Conservation (phyloP, 768 basidiomycete genomes). For the Xerocomus spinulosus region DNA sequence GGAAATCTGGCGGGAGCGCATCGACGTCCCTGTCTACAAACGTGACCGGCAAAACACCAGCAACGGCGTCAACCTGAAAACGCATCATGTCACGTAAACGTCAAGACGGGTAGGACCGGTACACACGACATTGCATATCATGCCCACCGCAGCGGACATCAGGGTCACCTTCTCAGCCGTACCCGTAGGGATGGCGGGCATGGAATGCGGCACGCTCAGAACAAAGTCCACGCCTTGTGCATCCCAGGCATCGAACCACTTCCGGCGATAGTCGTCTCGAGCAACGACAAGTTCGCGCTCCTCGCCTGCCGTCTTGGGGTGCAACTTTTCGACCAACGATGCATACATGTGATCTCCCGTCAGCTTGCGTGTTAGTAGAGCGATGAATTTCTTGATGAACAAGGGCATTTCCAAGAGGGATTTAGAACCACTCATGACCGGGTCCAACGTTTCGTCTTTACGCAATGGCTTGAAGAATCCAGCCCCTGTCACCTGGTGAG, state of each 20-base stretch:
- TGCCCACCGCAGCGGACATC: slow-evolving; percentile 30
- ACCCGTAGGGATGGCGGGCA: slow-evolving; percentile 37
- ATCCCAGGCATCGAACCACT: slow-evolving; percentile 38
- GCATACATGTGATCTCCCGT: slow-evolving; percentile 25
- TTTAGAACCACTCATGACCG: slow-evolving; percentile 23
- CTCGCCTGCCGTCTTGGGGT: slow-evolving; percentile 25
- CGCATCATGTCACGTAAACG: neutral
- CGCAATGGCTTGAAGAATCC: slow-evolving; percentile 37
- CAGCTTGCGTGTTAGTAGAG: slow-evolving; percentile 34
- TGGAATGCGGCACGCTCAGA: slow-evolving; percentile 36
- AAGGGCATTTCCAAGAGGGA: slow-evolving; percentile 25
- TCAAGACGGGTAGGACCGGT: neutral
- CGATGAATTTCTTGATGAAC: slow-evolving; percentile 41
- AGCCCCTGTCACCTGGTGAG: slow-evolving; percentile 32
- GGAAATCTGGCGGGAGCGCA: slow-evolving; percentile 31
- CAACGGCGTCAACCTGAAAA: slow-evolving; percentile 48
- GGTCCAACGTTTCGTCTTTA: slow-evolving; percentile 34
- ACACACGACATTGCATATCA: slow-evolving; percentile 45
- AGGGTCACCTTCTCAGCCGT: slow-evolving; percentile 33
- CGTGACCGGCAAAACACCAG: slow-evolving; percentile 58
- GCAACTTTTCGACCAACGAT: slow-evolving; percentile 34
- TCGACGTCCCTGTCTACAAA: slow-evolving; percentile 46
- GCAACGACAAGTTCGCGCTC: slow-evolving; percentile 28
- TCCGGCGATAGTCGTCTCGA: slow-evolving; percentile 20
- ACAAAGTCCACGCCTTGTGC: slow-evolving; percentile 39